A percentile compares a stretch with the other conserved stretches of the same genome.
phyloP scores from a whole-genome alignment of 306 rosid genomes.

The Corylus heterophylla region DNA sequence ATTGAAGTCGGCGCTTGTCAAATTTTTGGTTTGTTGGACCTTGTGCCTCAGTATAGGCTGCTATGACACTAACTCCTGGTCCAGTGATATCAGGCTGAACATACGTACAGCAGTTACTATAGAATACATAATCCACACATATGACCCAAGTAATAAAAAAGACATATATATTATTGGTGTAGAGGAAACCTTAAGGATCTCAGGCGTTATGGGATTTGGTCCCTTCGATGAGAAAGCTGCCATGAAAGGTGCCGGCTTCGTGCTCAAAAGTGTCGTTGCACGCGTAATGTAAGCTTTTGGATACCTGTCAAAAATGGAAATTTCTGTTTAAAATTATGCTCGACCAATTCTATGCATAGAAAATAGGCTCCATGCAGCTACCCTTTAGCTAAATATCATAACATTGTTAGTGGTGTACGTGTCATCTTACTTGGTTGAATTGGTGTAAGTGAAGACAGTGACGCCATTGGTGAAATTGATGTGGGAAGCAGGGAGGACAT shows the following conservation, averaged over 20 bases:
- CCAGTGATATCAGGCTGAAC: constrained; percentile 93
- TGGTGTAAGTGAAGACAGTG: constrained; percentile 49
- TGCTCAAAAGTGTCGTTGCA: constrained; percentile 53
- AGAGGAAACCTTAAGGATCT: constrained; percentile 70
- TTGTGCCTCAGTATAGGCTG: constrained; percentile 74
- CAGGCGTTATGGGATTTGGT: constrained; percentile 67
- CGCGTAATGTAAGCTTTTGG: constrained; percentile 66
- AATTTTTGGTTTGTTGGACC: constrained; percentile 75
- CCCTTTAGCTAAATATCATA: background rate
- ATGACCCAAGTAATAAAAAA: background rate
- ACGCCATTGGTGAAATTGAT: constrained; percentile 57
- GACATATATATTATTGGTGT: background rate
- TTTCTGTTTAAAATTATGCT: background rate
- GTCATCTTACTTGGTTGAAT: constrained; percentile 65
- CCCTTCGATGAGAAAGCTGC: constrained; percentile 96
- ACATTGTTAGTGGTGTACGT: background rate
- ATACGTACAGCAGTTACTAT: constrained; percentile 14
- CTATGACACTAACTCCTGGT: constrained; percentile 88
- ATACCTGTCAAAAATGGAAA: constrained; percentile 37
- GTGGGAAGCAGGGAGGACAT: constrained; percentile 84
- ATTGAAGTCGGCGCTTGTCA: constrained; percentile 60
- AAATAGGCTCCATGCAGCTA: background rate
- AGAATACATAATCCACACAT: background rate
- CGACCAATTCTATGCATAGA: background rate
- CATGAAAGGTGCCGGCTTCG: constrained; percentile 89